Conservation (phyloP, 2,329 filamentous ascomycete species). For the Fusarium sp. region DNA sequence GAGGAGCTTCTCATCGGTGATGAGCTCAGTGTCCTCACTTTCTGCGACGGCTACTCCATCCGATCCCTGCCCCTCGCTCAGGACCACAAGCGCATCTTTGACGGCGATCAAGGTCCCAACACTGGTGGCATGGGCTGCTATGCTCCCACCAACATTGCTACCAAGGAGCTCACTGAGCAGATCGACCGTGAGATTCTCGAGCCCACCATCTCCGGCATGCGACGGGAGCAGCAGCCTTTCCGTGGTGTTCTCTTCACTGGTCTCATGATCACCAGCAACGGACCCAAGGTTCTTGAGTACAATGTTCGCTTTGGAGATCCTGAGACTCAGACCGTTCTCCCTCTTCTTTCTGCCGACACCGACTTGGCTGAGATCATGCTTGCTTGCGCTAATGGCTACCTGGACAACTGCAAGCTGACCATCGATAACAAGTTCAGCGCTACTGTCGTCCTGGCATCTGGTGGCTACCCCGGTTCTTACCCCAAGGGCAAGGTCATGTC, state of each 20-base stretch:
- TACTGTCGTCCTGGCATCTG: conserved; percentile 92
- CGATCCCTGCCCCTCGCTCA: conserved; percentile 87
- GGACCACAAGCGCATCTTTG: conserved; percentile 94
- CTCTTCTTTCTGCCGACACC: conserved; percentile 75
- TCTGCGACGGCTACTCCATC: conserved; percentile 88
- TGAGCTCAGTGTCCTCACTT: conserved; percentile 89
- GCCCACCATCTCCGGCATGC: conserved; percentile 89
- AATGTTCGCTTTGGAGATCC: conserved; percentile 91
- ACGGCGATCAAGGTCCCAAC: conserved; percentile 89
- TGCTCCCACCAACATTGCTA: conserved; percentile 83
- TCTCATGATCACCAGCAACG: conserved; percentile 86
- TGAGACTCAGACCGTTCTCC: conserved; percentile 83
- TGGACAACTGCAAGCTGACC: conserved; percentile 73
- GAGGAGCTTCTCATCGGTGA: conserved; percentile 93
- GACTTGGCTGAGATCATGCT: conserved; percentile 88
- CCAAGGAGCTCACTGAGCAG: conserved; percentile 74
- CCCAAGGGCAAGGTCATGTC: conserved; percentile 74
- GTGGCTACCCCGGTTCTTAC: conserved; percentile 88
- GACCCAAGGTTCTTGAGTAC: conserved; percentile 84
- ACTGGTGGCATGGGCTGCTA: conserved; percentile 99
- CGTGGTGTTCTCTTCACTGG: conserved; percentile 84
- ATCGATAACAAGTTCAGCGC: conserved; percentile 76
- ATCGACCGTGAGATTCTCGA: conserved; percentile 85
- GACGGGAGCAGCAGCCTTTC: conserved; percentile 76
- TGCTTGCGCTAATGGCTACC: conserved; percentile 76